A percentile compares a stretch with the other conserved stretches of the same genome.
These are phyloP conservation scores for Saccharomyces pastorianus DNA, from an alignment of 1,139 yeast genomes.

Conservation along the genomic window DNA sequence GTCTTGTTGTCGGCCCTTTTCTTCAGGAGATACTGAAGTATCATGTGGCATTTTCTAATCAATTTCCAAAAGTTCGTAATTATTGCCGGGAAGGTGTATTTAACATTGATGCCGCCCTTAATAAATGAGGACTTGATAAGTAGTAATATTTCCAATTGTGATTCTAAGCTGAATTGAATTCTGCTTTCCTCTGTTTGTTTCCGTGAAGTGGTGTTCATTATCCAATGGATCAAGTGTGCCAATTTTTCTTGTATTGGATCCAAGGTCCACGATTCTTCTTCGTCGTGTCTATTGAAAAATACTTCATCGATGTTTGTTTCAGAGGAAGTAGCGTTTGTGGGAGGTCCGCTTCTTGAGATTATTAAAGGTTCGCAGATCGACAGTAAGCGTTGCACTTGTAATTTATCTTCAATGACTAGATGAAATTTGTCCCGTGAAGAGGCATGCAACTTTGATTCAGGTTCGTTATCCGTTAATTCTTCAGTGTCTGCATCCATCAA, in stretches of 20 bases:
- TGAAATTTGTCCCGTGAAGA: not conserved
- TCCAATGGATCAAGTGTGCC: slow-evolving; percentile 42
- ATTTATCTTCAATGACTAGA: not conserved
- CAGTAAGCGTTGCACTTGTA: slow-evolving; percentile 18
- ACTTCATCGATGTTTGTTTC: not conserved
- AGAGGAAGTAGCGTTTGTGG: not conserved
- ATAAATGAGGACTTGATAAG: slow-evolving; percentile 49
- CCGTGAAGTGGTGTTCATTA: slow-evolving; percentile 13
- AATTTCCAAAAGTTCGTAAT: slow-evolving; percentile 52
- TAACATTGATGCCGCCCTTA: slow-evolving; percentile 47
- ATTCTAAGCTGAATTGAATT: slow-evolving; percentile 46
- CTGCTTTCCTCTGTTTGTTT: slow-evolving; percentile 35
- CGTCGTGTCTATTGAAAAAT: slow-evolving; percentile 9
- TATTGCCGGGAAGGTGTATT: slow-evolving; percentile 68
- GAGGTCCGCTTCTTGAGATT: slow-evolving; percentile 4
- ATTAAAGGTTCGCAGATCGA: slow-evolving; percentile 20
- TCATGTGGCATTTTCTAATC: slow-evolving; percentile 44
- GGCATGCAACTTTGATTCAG: slow-evolving; percentile 11
- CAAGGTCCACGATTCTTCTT: slow-evolving; percentile 17
- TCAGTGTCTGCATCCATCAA: slow-evolving; percentile 3
- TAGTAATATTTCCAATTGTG: slow-evolving; percentile 40
- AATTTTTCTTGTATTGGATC: slow-evolving; percentile 51
- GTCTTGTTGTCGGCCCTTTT: not conserved
- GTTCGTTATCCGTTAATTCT: not conserved
- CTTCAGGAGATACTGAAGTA: slow-evolving; percentile 3